Evolutionary conservation across 768 basidiomycete species (phyloP).

Genomic region (Clavulina sp.): DNA sequence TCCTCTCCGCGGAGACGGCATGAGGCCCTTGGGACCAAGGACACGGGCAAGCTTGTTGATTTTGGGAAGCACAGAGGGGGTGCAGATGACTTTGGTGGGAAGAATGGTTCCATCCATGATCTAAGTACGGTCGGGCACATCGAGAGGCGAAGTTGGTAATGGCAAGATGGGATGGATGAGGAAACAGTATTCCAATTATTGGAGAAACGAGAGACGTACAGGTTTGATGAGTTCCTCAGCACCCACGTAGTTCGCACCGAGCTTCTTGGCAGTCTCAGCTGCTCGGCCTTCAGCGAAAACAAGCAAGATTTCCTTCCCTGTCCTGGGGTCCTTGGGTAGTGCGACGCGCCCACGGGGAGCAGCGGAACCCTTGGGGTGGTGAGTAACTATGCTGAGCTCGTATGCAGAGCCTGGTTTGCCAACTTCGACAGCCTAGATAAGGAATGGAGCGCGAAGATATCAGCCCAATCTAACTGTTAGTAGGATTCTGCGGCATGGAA

Average conservation of each 20-base stretch:
- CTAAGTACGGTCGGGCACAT: no score
- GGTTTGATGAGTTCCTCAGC: constrained; percentile 79
- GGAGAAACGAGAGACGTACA: constrained; percentile 28
- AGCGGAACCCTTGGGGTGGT: constrained; percentile 56
- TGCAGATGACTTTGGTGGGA: constrained; percentile 74
- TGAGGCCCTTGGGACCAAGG: constrained; percentile 75
- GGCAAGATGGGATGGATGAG: not conserved
- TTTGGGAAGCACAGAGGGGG: constrained; percentile 54
- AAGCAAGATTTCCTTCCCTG: constrained; percentile 62
- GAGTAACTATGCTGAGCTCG: constrained; percentile 66
- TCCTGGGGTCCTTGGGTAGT: constrained; percentile 50
- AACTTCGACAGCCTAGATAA: constrained; percentile 61
- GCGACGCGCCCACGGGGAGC: constrained; percentile 82
- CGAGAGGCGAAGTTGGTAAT: not conserved
- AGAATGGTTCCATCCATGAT: constrained; percentile 54
- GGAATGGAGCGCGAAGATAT: no score
- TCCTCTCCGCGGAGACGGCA: constrained; percentile 89
- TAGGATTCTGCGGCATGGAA: not conserved
- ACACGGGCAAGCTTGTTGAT: constrained; percentile 69
- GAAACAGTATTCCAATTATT: not conserved
- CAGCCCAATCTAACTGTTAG: no score
- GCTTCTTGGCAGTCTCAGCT: constrained; percentile 66
- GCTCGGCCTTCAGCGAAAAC: constrained; percentile 80
- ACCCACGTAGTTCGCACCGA: constrained; percentile 83
- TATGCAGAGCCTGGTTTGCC: constrained; percentile 57